These are phyloP conservation scores for Pseudoperonospora humuli DNA, from an alignment of 352 stramenopile genomes.

Conservation along the genomic window DNA sequence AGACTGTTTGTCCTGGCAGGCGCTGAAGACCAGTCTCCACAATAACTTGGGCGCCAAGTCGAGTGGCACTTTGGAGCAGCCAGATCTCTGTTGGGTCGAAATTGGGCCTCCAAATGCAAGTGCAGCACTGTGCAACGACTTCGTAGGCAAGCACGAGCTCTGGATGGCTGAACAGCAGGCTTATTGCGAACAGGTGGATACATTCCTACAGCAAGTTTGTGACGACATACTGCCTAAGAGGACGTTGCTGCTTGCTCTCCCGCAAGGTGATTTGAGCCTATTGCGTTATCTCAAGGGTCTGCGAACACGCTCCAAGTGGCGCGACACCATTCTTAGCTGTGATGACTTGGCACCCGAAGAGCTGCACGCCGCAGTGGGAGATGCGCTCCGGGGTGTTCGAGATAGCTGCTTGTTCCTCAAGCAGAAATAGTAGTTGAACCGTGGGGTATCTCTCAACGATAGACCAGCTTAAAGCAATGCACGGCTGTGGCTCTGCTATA, in stretches of 20 bases:
- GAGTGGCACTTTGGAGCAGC: constrained; percentile 2
- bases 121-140: constrained; percentile 35
- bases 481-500: not conserved
- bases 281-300: constrained; percentile 68
- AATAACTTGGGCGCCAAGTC: constrained; percentile 6
- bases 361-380: constrained; percentile 53
- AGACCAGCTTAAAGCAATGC: constrained; percentile 5
- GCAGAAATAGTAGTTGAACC: constrained; percentile 34
- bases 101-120: constrained; percentile 41
- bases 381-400: constrained; percentile 60
- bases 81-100: constrained; percentile 72
- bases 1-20: constrained; percentile 25
- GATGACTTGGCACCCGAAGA: constrained; percentile 31
- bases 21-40: constrained; percentile 30
- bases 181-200: constrained; percentile 43
- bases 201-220: constrained; percentile 38
- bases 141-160: constrained; percentile 45
- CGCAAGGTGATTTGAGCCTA: constrained; percentile 63
- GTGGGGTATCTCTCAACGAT: not conserved
- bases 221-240: constrained; percentile 34
- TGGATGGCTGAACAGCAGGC: constrained; percentile 59
- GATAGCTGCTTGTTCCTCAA: constrained; percentile 73
- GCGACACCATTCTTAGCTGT: constrained; percentile 28
- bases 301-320: constrained; percentile 69
- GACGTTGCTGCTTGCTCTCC: constrained; percentile 59